Evolutionary conservation across 2,329 filamentous ascomycete genomes (phyloP).

Genomic region (Neoscytalidium dimidiatum): DNA sequence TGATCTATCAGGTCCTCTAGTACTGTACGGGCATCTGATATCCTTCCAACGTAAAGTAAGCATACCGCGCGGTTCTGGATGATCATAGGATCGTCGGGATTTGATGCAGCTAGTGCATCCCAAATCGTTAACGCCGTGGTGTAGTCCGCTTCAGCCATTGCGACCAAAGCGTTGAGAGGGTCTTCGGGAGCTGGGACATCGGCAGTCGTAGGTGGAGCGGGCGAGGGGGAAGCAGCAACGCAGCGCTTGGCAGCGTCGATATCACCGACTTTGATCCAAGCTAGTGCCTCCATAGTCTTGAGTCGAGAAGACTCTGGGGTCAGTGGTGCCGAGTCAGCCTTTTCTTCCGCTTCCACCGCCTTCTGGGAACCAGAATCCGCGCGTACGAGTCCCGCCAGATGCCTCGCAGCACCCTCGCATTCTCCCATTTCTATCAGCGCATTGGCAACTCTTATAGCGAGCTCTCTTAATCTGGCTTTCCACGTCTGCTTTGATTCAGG

Average conservation of each 20-base stretch:
- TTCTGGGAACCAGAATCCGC: conserved; percentile 51
- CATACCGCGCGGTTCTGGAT: conserved; percentile 83
- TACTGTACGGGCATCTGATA: conserved; percentile 63
- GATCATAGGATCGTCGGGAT: conserved; percentile 65
- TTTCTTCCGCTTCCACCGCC: conserved; percentile 28
- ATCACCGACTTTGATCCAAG: conserved; percentile 81
- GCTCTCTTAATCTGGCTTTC: conserved; percentile 70
- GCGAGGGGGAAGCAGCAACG: conserved; percentile 38
- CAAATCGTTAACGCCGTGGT: conserved; percentile 64
- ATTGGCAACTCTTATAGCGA: conserved; percentile 67
- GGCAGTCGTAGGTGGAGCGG: conserved; percentile 3
- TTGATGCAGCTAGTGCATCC: conserved; percentile 52
- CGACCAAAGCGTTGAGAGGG: conserved; percentile 67
- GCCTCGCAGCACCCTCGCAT: conserved; percentile 72
- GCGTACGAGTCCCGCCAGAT: conserved; percentile 62
- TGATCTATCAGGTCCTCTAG: conserved; percentile 67
- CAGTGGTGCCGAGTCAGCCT: conserved; percentile 25
- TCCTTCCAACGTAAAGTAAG: conserved; percentile 75
- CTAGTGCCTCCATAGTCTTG: conserved; percentile 56
- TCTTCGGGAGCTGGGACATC: conserved; percentile 29
- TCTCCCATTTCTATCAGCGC: conserved; percentile 87
- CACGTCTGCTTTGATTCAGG: conserved; percentile 64
- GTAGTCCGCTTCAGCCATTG: conserved; percentile 78
- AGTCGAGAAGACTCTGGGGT: conserved; percentile 34
- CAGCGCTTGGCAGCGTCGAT: conserved; percentile 64